Evolutionary conservation across 768 basidiomycete genomes (phyloP), one percentile per base, ranked within the genome.

Genomic region (Chalciporus chontae): DNA sequence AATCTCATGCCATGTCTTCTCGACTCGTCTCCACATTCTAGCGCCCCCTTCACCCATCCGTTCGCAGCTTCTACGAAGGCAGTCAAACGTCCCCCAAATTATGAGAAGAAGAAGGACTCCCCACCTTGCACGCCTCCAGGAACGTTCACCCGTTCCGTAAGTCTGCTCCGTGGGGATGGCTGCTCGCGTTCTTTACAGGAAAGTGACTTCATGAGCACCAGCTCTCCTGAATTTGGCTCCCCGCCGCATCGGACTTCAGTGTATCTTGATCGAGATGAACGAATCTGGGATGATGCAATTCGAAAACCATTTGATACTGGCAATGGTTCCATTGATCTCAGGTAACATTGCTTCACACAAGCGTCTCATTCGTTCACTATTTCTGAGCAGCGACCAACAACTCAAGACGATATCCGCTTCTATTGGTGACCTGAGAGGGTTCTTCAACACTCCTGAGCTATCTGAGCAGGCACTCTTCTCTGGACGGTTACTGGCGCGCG

Each of bases 41-140:
- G 43, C 32, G 21, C 13, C 13, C 38, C 52, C 6, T 52, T 63
- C 21, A 48, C 54, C 51, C 65, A 86, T 56, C 84, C 83, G 0
- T 79, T 83, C 46, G 80, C 85, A 11, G 85, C 75, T 0, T 81
- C 83, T 1, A 75, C 76, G 4, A 79, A 78, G 48, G 73, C 76
- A 4, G 68, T 57, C 24, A 72, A 72, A 57, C 58, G 58, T 4
- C 75, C 70, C 23, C 75, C 74, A 3, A 57, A 71, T 11, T 77
- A 79, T 41, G 78, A 82, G 59, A 74, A 71, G 59, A 68, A 61
- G 58, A 29, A 14, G 26, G 48, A 51, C 34, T 51, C 56, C 19
- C 59, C 53, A 17, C 64, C 53, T 18, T 52, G 47, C 23, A 58
- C 65, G 9, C 63, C 61, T 26, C 59, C 51, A 37, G 56, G 52